Percentiles rank a stretch among this genome's conserved stretches.
phyloP scores from a whole-genome alignment of 441 rosid genomes.

The Populus tomentosa region DNA sequence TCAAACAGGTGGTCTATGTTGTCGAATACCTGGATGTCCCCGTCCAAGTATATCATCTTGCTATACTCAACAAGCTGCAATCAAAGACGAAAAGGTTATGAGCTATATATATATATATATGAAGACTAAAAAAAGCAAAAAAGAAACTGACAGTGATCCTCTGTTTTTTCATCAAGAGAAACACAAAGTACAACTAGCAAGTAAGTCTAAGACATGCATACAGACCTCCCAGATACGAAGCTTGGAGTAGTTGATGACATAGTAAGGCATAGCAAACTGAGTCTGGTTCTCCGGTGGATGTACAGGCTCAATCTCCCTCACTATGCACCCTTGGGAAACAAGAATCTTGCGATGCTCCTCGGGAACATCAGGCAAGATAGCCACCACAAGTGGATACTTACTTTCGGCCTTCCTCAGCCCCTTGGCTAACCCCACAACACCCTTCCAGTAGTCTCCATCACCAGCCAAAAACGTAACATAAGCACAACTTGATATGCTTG shows the following conservation, averaged over 20 bases:
- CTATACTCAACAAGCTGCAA: slow-evolving; percentile 60
- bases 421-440: slow-evolving; percentile 85
- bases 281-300: slow-evolving; percentile 79
- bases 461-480: slow-evolving; percentile 83
- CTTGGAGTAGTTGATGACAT: slow-evolving; percentile 87
- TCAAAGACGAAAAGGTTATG: not conserved
- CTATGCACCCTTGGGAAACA: slow-evolving; percentile 62
- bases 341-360: slow-evolving; percentile 58
- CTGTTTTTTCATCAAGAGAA: not conserved
- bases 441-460: slow-evolving; percentile 67
- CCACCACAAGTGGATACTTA: slow-evolving; percentile 76
- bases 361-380: slow-evolving; percentile 73
- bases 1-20: slow-evolving; percentile 68
- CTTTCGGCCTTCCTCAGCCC: slow-evolving; percentile 65
- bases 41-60: slow-evolving; percentile 75
- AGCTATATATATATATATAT: too few species aligned
- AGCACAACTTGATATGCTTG: slow-evolving; percentile 35
- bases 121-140: not conserved
- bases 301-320: slow-evolving; percentile 66
- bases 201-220: not conserved
- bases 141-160: too few species aligned
- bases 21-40: slow-evolving; percentile 70
- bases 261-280: slow-evolving; percentile 81
- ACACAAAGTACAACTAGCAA: not conserved
- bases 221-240: slow-evolving; percentile 91